phyloP scores from a whole-genome alignment of 345 rosid species.

The Acer negundo region DNA sequence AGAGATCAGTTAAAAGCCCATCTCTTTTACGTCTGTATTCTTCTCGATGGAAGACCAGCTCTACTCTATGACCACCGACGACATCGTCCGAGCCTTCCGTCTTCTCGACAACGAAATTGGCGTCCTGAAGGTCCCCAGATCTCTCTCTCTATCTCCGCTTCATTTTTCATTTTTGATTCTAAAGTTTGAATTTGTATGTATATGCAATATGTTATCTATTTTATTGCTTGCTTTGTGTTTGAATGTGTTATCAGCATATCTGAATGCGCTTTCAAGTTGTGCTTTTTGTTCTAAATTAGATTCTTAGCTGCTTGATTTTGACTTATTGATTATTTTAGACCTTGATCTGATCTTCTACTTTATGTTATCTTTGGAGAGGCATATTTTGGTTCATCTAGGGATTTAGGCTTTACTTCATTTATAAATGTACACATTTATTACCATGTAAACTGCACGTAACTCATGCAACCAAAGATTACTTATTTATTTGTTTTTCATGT shows the following conservation, averaged over 20 bases:
- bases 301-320: too few species aligned
- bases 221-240: neutral
- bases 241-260: neutral
- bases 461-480: too few species aligned
- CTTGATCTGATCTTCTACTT: too few species aligned
- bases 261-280: neutral
- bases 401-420: too few species aligned
- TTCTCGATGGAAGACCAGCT: conserved; percentile 61
- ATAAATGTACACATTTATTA: too few species aligned
- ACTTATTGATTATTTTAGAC: too few species aligned
- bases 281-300: neutral
- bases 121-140: conserved; percentile 63
- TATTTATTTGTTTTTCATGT: too few species aligned
- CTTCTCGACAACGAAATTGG: conserved; percentile 95
- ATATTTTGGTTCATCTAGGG: too few species aligned
- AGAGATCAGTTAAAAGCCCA: neutral
- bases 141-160: conserved; percentile 7
- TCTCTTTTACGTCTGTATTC: neutral
- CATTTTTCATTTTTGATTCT: neutral
- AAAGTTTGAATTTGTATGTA: neutral
- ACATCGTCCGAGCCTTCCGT: conserved; percentile 81
- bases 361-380: too few species aligned
- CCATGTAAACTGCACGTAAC: too few species aligned
- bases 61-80: conserved; percentile 83
- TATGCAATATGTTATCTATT: too few species aligned